Conservation (phyloP, 1,139 yeast species). For the Kluyveromyces sp. region DNA sequence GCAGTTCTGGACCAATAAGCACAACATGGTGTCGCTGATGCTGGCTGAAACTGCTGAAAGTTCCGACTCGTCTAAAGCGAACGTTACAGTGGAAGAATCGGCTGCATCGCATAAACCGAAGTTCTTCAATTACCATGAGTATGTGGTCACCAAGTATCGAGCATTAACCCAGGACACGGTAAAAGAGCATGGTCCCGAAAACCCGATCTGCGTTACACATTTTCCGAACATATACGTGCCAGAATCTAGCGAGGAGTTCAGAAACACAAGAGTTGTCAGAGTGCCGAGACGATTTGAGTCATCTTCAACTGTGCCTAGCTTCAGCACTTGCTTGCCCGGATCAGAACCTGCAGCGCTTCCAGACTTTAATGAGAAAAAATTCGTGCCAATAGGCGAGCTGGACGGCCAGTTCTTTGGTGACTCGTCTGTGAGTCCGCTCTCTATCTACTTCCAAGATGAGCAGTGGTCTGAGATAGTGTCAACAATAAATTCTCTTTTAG, state of each 20-base stretch:
- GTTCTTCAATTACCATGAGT: slow-evolving; percentile 69
- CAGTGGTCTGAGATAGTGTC: slow-evolving; percentile 40
- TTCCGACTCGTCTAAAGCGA: slow-evolving; percentile 2
- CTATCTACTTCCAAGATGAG: slow-evolving; percentile 34
- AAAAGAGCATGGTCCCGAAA: slow-evolving; percentile 26
- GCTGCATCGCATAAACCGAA: slow-evolving; percentile 21
- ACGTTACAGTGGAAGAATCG: slow-evolving; percentile 7
- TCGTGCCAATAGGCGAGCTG: slow-evolving; percentile 36
- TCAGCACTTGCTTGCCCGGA: slow-evolving; percentile 42
- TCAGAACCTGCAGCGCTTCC: slow-evolving; percentile 56
- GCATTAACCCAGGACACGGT: slow-evolving; percentile 16
- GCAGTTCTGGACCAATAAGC: too few relatives aligned
- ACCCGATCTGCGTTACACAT: slow-evolving; percentile 48
- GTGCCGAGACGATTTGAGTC: slow-evolving; percentile 47
- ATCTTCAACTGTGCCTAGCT: slow-evolving; percentile 15
- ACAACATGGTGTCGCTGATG: neutral
- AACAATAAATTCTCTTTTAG: slow-evolving; percentile 41
- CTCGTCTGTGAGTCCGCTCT: slow-evolving; percentile 50
- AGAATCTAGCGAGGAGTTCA: slow-evolving; percentile 30
- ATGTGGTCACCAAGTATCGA: slow-evolving; percentile 35
- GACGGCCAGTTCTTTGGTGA: slow-evolving; percentile 44
- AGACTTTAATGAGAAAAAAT: slow-evolving; percentile 23
- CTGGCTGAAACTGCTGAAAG: slow-evolving; percentile 4
- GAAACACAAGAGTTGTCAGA: slow-evolving; percentile 50
- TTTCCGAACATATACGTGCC: slow-evolving; percentile 51